A percentile compares a stretch with the other conserved stretches of the same genome.
phyloP scores from a whole-genome alignment of 495 filamentous ascomycete genomes.

The Pseudomonodictys pantanalensis region DNA sequence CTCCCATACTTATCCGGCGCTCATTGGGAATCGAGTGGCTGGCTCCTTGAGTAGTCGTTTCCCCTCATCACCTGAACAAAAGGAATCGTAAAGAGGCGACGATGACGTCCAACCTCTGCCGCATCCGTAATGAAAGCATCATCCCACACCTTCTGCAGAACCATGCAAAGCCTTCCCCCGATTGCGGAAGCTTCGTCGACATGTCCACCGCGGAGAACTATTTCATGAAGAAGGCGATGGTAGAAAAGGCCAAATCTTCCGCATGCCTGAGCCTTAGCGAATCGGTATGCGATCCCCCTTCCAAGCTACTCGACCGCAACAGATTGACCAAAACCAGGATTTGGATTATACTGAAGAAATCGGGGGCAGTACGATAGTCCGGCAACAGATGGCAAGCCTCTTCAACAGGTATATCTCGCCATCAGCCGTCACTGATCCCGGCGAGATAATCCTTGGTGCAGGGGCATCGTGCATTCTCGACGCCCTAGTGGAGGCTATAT shows the following conservation, averaged over 20 bases:
- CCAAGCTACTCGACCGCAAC: not conserved
- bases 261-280: not conserved
- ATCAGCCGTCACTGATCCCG: conserved; percentile 35
- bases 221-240: conserved; percentile 31
- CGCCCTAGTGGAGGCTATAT: conserved; percentile 44
- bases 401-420: conserved; percentile 43
- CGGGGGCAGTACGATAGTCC: conserved; percentile 32
- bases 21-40: too few species aligned
- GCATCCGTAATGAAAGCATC: not conserved
- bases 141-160: conserved; percentile 13
- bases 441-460: conserved; percentile 41
- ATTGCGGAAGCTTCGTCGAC: conserved; percentile 29
- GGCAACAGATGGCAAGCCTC: conserved; percentile 39
- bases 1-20: too few species aligned
- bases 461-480: conserved; percentile 41
- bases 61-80: too few species aligned
- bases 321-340: conserved; percentile 25
- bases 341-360: conserved; percentile 34
- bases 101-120: conserved; percentile 17
- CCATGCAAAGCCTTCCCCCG: not conserved
- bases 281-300: conserved; percentile 1
- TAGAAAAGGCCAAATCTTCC: not conserved
- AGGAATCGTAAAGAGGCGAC: too few species aligned
- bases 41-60: too few species aligned
- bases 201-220: conserved; percentile 37